Base-by-base conservation (phyloP, 2,329 filamentous ascomycete genomes). In the Nemania diffusa region DNA sequence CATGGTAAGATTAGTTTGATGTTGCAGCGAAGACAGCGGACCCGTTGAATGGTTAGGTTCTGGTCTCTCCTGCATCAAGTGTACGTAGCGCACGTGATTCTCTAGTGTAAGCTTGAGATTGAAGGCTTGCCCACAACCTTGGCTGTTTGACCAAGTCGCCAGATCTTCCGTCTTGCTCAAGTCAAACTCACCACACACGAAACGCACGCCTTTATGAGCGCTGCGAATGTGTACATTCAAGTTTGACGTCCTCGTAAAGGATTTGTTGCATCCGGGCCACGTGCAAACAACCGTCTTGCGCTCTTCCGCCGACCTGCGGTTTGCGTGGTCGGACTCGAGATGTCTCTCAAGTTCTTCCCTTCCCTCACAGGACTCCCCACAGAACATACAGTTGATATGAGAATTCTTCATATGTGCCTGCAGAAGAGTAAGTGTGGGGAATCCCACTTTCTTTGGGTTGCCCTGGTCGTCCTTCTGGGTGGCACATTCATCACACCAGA, bases 161-260 rank as follows among this genome's bases (percentile, higher is more conserved):
- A 96, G 80, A 51, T 88, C 88, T 7, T 83, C 82, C n/a, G 82
- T 84, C 5, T 80, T 77, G 8, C 81, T 82, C 1, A 94, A 81
- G 71, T 91, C 88, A 11, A 89, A 86, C 55, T 90, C 81, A 17
- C 92, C 92, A 75, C 95, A 97, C n/a, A 92, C 83, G 75, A 92
- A 97, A 9, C 89, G 89, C 71, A 89, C 82, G 20, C 92, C 91
- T 71, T 93, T 86, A 76, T 97, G 95, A 0, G 91, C 90, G 11
- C 88, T 90, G 64, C 91, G 90, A 62, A 95, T 84, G 76, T 98
- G 95, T 0, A 90, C 88, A 17, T 90, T 92, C 58, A 97, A 84
- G 73, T 97, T 97, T n/a, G 91, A 91, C 68, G 87, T 89, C 76
- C 91, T 92, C 20, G 92, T 94, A 79, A 97, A 97, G 61, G 84